A percentile compares a stretch with the other conserved stretches of the same genome.
Evolutionary conservation across 106 monocot species (phyloP).

Genomic region (Narthecium ossifragum): DNA sequence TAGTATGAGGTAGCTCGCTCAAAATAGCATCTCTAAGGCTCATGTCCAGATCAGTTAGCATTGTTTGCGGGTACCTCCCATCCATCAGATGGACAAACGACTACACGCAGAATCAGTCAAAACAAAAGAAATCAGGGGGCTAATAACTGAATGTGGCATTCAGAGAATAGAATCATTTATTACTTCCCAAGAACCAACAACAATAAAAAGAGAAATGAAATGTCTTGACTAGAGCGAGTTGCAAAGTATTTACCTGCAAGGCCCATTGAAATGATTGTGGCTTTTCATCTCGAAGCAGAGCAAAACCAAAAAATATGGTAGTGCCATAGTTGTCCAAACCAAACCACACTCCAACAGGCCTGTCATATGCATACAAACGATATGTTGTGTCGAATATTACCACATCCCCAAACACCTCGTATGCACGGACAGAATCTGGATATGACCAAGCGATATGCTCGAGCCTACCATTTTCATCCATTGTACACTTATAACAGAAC

Average conservation of each 20-base stretch:
- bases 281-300: constrained; percentile 55
- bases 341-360: constrained; percentile 72
- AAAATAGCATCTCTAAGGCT: constrained; percentile 51
- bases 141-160: too few species aligned
- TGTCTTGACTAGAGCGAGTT: too few species aligned
- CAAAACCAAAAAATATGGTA: constrained; percentile 65
- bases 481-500: constrained; percentile 55
- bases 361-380: constrained; percentile 67
- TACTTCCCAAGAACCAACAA: too few species aligned
- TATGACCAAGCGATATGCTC: constrained; percentile 67
- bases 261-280: constrained; percentile 65
- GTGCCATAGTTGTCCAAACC: constrained; percentile 77
- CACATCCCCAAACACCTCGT: constrained; percentile 62
- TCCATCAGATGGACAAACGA: constrained; percentile 64
- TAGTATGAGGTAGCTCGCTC: constrained; percentile 49
- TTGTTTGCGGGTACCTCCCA: constrained; percentile 53
- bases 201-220: too few species aligned
- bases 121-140: not conserved
- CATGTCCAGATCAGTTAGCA: constrained; percentile 67
- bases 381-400: constrained; percentile 72
- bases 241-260: constrained; percentile 65
- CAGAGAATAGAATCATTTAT: too few species aligned
- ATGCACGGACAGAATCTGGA: constrained; percentile 63
- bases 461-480: constrained; percentile 41
- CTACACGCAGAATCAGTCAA: constrained; percentile 18